Percentiles rank a stretch among this genome's conserved stretches.
phyloP scores from a whole-genome alignment of 805 yeast genomes.

The Komagataella mondaviorum region DNA sequence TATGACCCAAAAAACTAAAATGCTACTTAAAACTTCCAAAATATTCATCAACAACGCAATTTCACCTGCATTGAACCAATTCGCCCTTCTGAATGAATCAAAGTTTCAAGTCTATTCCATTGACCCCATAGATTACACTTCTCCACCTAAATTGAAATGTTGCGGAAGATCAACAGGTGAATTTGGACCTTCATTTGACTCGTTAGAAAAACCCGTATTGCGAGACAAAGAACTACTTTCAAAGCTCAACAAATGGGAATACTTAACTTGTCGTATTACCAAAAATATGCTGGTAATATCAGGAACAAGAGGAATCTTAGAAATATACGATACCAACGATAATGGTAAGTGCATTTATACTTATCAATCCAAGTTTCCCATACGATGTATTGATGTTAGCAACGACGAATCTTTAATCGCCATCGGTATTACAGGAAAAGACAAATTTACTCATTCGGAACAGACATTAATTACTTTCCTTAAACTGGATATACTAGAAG shows the following conservation, averaged over 20 bases:
- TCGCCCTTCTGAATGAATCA: slow-evolving; percentile 52
- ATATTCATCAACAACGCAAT: slow-evolving; percentile 42
- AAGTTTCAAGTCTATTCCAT: slow-evolving; percentile 67
- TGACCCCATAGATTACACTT: slow-evolving; percentile 24
- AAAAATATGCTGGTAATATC: slow-evolving; percentile 49
- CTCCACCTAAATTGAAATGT: slow-evolving; percentile 42
- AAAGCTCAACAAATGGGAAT: slow-evolving; percentile 37
- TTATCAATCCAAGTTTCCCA: slow-evolving; percentile 58
- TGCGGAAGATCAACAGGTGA: slow-evolving; percentile 64
- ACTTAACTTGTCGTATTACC: slow-evolving; percentile 44
- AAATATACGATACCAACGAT: slow-evolving; percentile 45
- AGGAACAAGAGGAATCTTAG: slow-evolving; percentile 58
- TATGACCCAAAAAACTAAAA: slow-evolving; percentile 33
- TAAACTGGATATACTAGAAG: slow-evolving; percentile 8
- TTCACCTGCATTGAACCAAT: slow-evolving; percentile 48
- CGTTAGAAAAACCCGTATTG: slow-evolving; percentile 13
- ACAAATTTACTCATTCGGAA: slow-evolving; percentile 50
- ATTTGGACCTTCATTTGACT: slow-evolving; percentile 37
- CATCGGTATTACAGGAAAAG: slow-evolving; percentile 74
- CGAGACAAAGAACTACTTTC: slow-evolving; percentile 13
- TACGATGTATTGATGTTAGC: slow-evolving; percentile 65
- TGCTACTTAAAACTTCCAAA: slow-evolving; percentile 32
- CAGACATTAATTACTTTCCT: slow-evolving; percentile 64
- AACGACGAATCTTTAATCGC: slow-evolving; percentile 54
- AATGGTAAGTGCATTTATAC: slow-evolving; percentile 56